Conservation (phyloP, 257 asterid species). For the Coffea canephora region DNA sequence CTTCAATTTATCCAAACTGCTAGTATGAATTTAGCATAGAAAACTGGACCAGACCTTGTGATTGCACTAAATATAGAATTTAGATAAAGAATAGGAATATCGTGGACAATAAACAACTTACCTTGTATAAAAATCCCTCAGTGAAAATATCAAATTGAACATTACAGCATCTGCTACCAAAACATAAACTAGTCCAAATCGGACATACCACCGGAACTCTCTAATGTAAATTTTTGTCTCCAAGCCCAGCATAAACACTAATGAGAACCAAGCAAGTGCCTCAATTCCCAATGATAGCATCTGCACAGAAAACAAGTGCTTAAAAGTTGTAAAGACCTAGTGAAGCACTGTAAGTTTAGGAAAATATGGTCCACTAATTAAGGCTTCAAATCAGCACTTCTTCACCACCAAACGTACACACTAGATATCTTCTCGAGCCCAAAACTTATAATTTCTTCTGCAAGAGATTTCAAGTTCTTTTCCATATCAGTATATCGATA, state of each 20-base stretch:
- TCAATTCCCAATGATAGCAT: slow-evolving; percentile 59
- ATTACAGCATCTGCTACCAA: slow-evolving; percentile 74
- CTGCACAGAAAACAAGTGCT: slow-evolving; percentile 35
- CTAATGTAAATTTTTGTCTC: slow-evolving; percentile 69
- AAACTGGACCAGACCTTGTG: not conserved
- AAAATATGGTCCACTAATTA: not conserved
- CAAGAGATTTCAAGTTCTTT: not conserved
- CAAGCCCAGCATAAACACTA: slow-evolving; percentile 54
- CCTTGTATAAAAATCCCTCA: slow-evolving; percentile 53
- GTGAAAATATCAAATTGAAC: slow-evolving; percentile 48
- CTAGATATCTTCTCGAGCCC: not conserved
- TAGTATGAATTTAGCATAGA: not conserved
- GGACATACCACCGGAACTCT: slow-evolving; percentile 81
- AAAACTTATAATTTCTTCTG: not conserved
- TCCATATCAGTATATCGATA: not conserved
- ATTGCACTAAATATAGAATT: not conserved
- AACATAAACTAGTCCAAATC: slow-evolving; percentile 65
- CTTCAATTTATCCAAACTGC: too few species aligned
- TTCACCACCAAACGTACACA: not conserved
- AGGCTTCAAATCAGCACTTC: not conserved
- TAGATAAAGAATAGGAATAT: not conserved
- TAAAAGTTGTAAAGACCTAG: not conserved
- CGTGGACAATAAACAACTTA: slow-evolving; percentile 20
- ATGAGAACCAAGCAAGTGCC: slow-evolving; percentile 65
- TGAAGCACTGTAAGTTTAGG: not conserved